These are phyloP conservation scores for Scenedesmus sp. DNA, from an alignment of 163 green algal species.

Conservation along the genomic window DNA sequence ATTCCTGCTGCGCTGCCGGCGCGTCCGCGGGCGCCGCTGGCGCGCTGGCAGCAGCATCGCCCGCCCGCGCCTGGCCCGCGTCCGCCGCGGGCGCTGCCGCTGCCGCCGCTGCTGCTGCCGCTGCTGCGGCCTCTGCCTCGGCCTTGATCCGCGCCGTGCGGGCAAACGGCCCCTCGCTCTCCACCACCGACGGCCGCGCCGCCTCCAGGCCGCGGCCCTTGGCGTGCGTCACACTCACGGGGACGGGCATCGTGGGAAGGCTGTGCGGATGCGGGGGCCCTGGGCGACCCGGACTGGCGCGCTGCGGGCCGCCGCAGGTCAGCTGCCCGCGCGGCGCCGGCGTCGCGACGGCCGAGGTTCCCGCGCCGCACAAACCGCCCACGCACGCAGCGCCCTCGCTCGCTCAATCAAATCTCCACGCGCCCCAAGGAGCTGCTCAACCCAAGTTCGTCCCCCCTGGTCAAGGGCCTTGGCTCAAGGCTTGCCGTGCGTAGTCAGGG, in stretches of 20 bases:
- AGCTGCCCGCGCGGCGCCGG: too few species aligned
- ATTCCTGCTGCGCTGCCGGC: not conserved
- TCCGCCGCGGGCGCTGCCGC: not conserved
- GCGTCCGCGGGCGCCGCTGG: not conserved
- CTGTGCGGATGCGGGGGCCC: too few species aligned
- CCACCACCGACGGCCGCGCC: constrained; percentile 5
- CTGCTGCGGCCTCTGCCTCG: constrained; percentile 2
- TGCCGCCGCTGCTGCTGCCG: constrained; percentile 5
- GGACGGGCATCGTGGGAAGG: constrained; percentile 69
- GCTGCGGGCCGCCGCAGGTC: too few species aligned
- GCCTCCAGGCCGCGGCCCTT: constrained; percentile 44
- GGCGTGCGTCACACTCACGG: constrained; percentile 54
- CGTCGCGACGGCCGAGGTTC: too few species aligned
- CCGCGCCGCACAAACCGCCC: too few species aligned
- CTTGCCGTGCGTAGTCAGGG: too few species aligned
- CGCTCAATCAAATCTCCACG: too few species aligned
- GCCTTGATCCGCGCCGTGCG: constrained; percentile 18
- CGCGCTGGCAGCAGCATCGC: not conserved
- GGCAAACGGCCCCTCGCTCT: constrained; percentile 58
- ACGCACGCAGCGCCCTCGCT: too few species aligned
- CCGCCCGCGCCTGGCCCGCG: too few species aligned
- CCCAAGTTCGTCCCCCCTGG: not conserved
- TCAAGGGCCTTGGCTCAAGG: too few species aligned
- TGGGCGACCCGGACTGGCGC: too few species aligned
- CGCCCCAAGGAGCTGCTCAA: too few species aligned